Base-by-base conservation (phyloP, 768 basidiomycete genomes). In the Nidula microcarpa region DNA sequence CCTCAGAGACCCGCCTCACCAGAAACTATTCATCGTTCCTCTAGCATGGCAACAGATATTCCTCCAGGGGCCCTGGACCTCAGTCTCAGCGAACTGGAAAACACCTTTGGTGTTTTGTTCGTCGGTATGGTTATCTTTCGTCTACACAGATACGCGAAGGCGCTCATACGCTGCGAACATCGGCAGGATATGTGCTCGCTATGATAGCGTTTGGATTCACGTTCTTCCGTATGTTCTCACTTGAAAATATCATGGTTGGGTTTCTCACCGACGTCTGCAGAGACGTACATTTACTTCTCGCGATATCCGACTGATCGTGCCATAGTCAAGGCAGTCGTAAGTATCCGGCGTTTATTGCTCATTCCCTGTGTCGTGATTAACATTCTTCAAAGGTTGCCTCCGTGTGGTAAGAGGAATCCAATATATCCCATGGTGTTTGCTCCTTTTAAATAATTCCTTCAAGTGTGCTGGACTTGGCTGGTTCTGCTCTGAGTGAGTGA, bases 141-240 rank as follows among this genome's bases (percentile, higher is more conserved):
- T 43, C 46, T 7, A 13, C 14, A 37, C 13, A 10, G 11, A n/a
- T 49, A 34, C 3, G 8, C 37, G 9, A 13, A 46, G 9, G 37
- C 14, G 53, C 35, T 23, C 9, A 41, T 33, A 32, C 30, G 2
- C 9, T 34, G 11, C 16, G 37, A 11, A 41, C 23, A 23, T 23
- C 23, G 23, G 23, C 33, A 61, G 65, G 66, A 9, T 68, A 66
- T 56, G 56, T 62, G 6, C n/a, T 65, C 35, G 53, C 60, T 17
- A 59, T 62, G 56, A 59, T 64, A 9, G 57, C 57, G 18, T 66
- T 61, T 53, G 66, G 66, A 14, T 65, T 68, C 51, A 68, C 65
- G 4, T 64, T 66, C 55, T 68, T 68, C 54, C 66, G 66, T 68
- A 39, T 34, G 66, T 56, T 6, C 9, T 41, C 7, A 8, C 30